Percentiles rank a stretch among this genome's conserved stretches.
These are phyloP conservation scores for Endoconidiophora polonica DNA, from an alignment of 2,329 filamentous ascomycete genomes.

Conservation along the genomic window DNA sequence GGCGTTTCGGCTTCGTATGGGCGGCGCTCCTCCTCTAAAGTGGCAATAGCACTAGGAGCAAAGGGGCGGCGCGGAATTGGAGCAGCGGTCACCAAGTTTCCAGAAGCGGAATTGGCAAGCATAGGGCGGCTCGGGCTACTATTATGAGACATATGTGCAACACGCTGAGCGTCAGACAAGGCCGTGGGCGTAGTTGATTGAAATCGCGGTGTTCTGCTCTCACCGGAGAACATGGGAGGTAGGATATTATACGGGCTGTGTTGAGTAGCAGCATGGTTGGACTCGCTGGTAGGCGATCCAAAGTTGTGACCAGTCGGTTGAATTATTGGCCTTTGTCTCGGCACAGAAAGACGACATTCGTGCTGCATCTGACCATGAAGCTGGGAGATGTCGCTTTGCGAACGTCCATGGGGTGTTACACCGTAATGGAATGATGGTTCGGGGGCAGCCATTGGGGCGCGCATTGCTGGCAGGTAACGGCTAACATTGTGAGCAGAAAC, in stretches of 20 bases:
- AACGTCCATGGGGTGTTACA: constrained; percentile 9
- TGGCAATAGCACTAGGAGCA: constrained; percentile 12
- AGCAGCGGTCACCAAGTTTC: constrained; percentile 7
- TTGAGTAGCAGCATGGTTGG: background rate
- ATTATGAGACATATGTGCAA: constrained; percentile 4
- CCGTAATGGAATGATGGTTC: background rate
- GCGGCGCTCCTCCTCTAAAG: constrained; percentile 11
- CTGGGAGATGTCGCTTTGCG: constrained; percentile 12
- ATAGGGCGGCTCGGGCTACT: constrained; percentile 6
- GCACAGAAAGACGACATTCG: constrained; percentile 6
- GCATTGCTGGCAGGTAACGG: constrained; percentile 8
- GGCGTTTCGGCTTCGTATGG: constrained; percentile 8
- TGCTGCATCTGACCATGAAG: constrained; percentile 9
- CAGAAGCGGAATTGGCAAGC: background rate
- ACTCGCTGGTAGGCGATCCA: constrained; percentile 4
- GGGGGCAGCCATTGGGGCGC: constrained; percentile 4
- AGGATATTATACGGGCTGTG: constrained; percentile 1
- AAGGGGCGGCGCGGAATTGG: constrained; percentile 11
- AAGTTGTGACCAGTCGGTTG: background rate
- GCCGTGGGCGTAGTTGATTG: constrained; percentile 6
- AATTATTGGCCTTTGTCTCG: constrained; percentile 7
- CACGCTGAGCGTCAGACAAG: background rate
- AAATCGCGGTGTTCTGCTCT: background rate
- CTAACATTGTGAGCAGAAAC: constrained; percentile 9
- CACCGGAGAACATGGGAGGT: constrained; percentile 3